These are phyloP conservation scores for Globisporangium alternatum DNA, from an alignment of 352 stramenopile genomes.

Conservation along the genomic window DNA sequence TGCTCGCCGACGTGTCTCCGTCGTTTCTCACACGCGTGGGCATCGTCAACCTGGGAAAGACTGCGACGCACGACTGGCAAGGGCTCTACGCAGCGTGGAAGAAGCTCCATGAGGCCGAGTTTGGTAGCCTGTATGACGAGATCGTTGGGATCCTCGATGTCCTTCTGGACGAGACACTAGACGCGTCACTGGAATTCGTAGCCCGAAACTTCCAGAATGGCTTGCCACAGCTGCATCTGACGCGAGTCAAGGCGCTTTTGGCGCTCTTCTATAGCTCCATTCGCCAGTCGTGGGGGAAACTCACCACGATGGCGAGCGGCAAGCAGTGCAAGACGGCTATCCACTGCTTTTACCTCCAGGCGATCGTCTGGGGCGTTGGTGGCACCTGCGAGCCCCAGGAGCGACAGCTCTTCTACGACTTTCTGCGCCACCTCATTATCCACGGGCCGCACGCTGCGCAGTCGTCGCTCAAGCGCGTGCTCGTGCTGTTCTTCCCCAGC, in stretches of 20 bases:
- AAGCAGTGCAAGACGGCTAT: constrained; percentile 61
- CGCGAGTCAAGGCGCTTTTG: constrained; percentile 27
- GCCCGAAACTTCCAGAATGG: constrained; percentile 30
- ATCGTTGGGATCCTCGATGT: constrained; percentile 45
- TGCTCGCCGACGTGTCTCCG: constrained; percentile 42
- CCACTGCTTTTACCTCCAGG: constrained; percentile 68
- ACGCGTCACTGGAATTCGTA: constrained; percentile 43
- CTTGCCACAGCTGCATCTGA: constrained; percentile 13
- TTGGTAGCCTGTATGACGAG: constrained; percentile 28
- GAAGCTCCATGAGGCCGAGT: constrained; percentile 19
- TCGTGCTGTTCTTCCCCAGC: constrained; percentile 56
- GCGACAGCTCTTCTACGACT: constrained; percentile 58
- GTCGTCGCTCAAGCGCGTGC: constrained; percentile 51
- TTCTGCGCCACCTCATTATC: constrained; percentile 58
- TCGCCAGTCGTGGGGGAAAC: constrained; percentile 49
- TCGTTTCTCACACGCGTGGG: constrained; percentile 49
- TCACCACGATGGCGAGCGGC: constrained; percentile 47
- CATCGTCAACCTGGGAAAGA: constrained; percentile 31
- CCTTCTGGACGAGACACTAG: constrained; percentile 41
- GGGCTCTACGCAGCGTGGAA: constrained; percentile 52
- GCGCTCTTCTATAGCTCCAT: constrained; percentile 54
- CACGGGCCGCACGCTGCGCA: constrained; percentile 38
- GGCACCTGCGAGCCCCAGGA: constrained; percentile 42
- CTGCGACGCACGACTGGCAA: constrained; percentile 17
- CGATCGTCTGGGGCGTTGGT: constrained; percentile 71